Evolutionary conservation across 2,329 filamentous ascomycete species (phyloP), one percentile per base, ranked within the genome.

Genomic region (Nemania serpens): DNA sequence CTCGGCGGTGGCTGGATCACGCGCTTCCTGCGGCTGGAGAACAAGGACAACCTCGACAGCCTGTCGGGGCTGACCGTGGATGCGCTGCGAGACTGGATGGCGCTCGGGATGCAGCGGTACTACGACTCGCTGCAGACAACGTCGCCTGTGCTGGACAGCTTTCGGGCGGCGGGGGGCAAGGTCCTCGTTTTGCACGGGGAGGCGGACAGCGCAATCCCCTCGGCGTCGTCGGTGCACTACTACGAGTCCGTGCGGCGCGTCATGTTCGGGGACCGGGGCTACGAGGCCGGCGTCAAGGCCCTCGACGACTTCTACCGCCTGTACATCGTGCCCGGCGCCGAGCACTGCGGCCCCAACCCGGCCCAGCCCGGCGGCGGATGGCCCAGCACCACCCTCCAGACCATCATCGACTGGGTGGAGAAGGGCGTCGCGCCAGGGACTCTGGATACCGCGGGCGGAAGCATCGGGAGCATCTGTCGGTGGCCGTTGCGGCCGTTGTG

Each of bases 151-250:
- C 74, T 85, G 1, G 77, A 74, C 0, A 63, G 70, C 10, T 82
- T 83, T 72, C 72, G 78, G 20, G 62, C 70, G 0, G 67, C 74
- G 0, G 82, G 82, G 25, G 80, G 79, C 29, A 85, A 84, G 67
- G 66, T 85, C 9, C 73, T 85, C 2, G 80, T 82, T 64, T 81
- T 77, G 71, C 82, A 84, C 69, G 82, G 82, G 52, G 81, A 84
- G 70, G 77, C 78, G 0, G 82, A 84, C 67, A 70, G 73, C 12
- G 74, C 72, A 10, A 75, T 85, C 56, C 81, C 82, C 5, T 68
- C 82, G 1, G 80, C 73, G 2, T 81, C 78, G 0, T 82, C 81
- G 0, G 77, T 82, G 20, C 69, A 65, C 34, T 71, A 70, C 54
- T 69, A 68, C 13, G 76, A 85, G 53, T 77, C 80, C 7, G 83